Base-by-base conservation (phyloP, 257 asterid genomes). In the Przewalskia tangutica region DNA sequence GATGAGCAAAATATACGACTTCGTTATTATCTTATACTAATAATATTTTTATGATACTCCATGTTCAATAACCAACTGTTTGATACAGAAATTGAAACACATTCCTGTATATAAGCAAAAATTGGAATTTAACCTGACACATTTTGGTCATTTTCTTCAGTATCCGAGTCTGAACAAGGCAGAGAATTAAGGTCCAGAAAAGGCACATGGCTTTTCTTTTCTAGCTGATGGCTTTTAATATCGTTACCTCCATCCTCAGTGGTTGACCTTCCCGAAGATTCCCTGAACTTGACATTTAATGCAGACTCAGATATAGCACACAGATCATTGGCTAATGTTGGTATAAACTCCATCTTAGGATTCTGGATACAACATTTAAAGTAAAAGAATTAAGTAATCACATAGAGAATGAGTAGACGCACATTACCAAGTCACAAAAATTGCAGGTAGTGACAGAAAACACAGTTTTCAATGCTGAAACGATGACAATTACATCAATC, bases 111-210 rank as follows among this genome's bases (percentile, higher is more conserved):
- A 76, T 27, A 51, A 27, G 64, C 46, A 81, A 44, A 75, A 81
- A 80, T 27, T n/a, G 59, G 81, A 77, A 76, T 46, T 83, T 73
- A 73, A 88, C 87, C 82, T 83, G 86, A 56, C 48, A 65, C 46
- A 16, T 53, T 82, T 50, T 77, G 59, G 34, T 77, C 66, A 80
- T 27, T 79, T 55, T 78, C 86, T 67, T 88, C 85, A 68, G n/a
- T 50, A 3, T 88, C 87, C 3, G 82, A 80, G 7, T 85, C 85
- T 27, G 79, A 40, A 27, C 20, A 42, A 27, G 89, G 90, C 3
- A 81, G 54, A 1, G 77, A 59, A 63, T 88, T 88, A 23, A 88
- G 89, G 46, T 88, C 89, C 36, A 88, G 58, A 42, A 40, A 40
- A 54, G 81, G 77, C 60, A 59, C 53, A 54, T 46, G 20, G 70